Conservation (phyloP, 208 protist species). For the Leishmania guyanensis region DNA sequence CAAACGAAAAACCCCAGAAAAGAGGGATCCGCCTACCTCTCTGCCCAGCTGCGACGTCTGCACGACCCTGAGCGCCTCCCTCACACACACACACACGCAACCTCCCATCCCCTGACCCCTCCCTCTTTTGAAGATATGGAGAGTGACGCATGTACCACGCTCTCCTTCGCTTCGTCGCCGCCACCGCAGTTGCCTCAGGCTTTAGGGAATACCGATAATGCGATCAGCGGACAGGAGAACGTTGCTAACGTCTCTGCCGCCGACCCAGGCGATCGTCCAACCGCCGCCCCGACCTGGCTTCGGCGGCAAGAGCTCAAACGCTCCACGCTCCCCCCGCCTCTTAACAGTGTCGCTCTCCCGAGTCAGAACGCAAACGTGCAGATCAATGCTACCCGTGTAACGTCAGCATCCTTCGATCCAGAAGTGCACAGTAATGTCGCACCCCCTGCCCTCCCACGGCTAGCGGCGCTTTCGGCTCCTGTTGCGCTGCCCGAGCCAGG, state of each 20-base stretch:
- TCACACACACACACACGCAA: not conserved
- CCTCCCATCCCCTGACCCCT: not conserved
- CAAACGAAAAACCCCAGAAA: no score
- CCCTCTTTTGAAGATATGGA: not conserved
- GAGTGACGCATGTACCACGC: not conserved
- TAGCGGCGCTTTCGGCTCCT: not conserved
- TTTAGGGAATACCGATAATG: not conserved
- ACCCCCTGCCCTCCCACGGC: conserved; percentile 5
- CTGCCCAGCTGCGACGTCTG: not conserved
- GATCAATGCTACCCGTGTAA: no score
- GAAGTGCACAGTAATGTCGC: conserved; percentile 6
- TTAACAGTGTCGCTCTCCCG: not conserved
- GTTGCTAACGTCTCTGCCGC: not conserved
- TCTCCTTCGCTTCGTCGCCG: not conserved
- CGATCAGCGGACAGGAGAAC: not conserved
- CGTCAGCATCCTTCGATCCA: not conserved
- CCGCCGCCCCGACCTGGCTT: not conserved
- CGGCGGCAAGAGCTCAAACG: not conserved
- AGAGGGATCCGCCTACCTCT: not conserved
- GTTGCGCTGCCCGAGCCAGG: not conserved
- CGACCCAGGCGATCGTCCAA: not conserved
- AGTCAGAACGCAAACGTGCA: not conserved
- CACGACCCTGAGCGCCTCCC: not conserved
- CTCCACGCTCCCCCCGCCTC: not conserved
- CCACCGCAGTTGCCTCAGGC: not conserved